Base-by-base conservation (phyloP, 148 eudicot genomes). In the Diospyros kaki region DNA sequence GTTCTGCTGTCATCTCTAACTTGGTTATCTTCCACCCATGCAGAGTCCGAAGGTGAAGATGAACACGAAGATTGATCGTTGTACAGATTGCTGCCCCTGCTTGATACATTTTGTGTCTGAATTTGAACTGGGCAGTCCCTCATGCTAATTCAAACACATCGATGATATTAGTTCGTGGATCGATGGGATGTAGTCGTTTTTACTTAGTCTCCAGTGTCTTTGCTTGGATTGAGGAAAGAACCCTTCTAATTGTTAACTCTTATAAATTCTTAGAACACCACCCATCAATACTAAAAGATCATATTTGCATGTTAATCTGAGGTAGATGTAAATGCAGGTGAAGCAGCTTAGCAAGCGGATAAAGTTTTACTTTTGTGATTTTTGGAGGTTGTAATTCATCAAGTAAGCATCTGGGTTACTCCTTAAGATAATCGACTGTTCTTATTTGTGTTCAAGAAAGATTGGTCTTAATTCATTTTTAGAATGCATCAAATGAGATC, bases 41-140 rank as follows among this genome's bases (percentile, higher is more conserved):
- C 51, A 75, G 77, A 75, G 65, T 75, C 77, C 2, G 77, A 75
- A 66, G 14, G 64, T 14, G 76, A 73, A 73, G 76, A 73, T 40
- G 54, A 75, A 3, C 77, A 75, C 66, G 71, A 75, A 75, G 77
- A 75, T 56, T 75, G 77, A 75, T 75, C 13, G 6, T 46, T 45
- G 6, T 66, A 54, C 64, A 75, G 71, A 54, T 13, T 75, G 71
- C 53, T 43, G 64, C 54, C 42, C 3, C 54, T 53, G 51, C 69
- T 63, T 42, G 42, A 15, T 12, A n/a, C 11, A 40, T 69, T 48
- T 41, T 56, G n/a, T 54, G 73, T 70, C 50, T 15, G 38, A 13
- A n/a, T 70, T n/a, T 54, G 44, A 13, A 55, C 28, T 39, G 44
- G 51, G 64, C 74, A 58, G 48, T 73, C 18, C 38, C 40, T 61